These are phyloP conservation scores for Aspergillus nidulans DNA, from an alignment of 495 filamentous ascomycete species.

Conservation along the genomic window DNA sequence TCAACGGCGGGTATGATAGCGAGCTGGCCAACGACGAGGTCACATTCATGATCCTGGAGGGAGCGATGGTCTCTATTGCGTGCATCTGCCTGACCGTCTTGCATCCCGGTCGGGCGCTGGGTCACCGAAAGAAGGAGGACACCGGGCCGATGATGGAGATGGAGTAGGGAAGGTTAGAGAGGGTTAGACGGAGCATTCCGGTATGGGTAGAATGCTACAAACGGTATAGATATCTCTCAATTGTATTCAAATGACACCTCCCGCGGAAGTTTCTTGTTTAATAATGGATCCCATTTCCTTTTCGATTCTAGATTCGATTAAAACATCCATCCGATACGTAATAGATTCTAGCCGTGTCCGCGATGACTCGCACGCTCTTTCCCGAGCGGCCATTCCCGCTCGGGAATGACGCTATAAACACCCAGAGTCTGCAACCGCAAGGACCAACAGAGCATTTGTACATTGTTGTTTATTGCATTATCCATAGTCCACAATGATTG, in stretches of 20 bases:
- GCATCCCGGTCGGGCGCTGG: conserved; percentile 43
- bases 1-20: conserved; percentile 55
- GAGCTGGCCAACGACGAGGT: conserved; percentile 54
- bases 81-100: conserved; percentile 53
- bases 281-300: too few species aligned
- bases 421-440: not conserved
- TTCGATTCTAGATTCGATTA: too few species aligned
- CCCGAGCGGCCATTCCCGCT: not conserved
- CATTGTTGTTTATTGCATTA: too few species aligned
- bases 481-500: conserved; percentile 16
- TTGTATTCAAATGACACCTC: too few species aligned
- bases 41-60: conserved; percentile 66
- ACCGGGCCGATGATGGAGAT: not conserved
- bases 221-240: too few species aligned
- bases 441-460: too few species aligned
- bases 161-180: not conserved
- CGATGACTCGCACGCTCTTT: conserved; percentile 1
- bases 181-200: too few species aligned
- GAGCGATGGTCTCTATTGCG: conserved; percentile 60
- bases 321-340: not conserved
- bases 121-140: not conserved
- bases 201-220: too few species aligned
- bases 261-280: too few species aligned
- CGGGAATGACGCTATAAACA: not conserved
- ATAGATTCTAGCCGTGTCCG: not conserved